These are phyloP conservation scores for Alternaria ethzedia DNA, from an alignment of 2,329 filamentous ascomycete genomes.

Conservation along the genomic window DNA sequence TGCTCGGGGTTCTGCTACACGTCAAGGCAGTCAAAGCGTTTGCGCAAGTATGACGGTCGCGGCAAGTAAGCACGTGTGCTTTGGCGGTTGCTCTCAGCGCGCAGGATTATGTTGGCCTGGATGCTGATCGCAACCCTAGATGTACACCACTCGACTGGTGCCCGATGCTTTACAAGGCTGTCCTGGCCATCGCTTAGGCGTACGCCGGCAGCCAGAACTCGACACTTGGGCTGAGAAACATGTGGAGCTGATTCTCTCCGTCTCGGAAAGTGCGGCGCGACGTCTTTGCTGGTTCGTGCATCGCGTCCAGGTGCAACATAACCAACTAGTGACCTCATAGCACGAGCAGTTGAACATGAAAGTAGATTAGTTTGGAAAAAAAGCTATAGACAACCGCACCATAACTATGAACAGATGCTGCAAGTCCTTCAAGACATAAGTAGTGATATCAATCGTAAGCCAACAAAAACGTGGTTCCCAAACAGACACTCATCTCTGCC, in stretches of 20 bases:
- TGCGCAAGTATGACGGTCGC: constrained; percentile 12
- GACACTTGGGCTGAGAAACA: constrained; percentile 10
- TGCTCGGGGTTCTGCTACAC: constrained; percentile 22
- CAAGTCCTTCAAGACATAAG: background rate
- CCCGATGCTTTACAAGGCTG: constrained; percentile 22
- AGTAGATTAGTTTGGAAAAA: background rate
- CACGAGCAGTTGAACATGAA: background rate
- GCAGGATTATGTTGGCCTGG: constrained; percentile 17
- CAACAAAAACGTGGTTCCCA: background rate
- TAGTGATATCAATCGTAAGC: background rate
- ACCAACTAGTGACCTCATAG: constrained; percentile 11
- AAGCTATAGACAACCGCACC: background rate
- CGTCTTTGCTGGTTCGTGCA: background rate
- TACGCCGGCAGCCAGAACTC: constrained; percentile 11
- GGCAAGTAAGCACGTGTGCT: constrained; percentile 34
- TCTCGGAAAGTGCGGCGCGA: constrained; percentile 5
- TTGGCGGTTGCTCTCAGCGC: constrained; percentile 22
- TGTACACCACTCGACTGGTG: constrained; percentile 22
- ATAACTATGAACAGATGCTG: background rate
- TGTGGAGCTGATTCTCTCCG: constrained; percentile 1
- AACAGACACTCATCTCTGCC: constrained; percentile 1
- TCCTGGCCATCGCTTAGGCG: constrained; percentile 15
- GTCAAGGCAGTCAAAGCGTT: background rate
- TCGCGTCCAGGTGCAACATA: constrained; percentile 1
- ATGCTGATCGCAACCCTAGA: constrained; percentile 21